Conservation (phyloP, 768 basidiomycete genomes). For the Leccinellum rugosiceps region DNA sequence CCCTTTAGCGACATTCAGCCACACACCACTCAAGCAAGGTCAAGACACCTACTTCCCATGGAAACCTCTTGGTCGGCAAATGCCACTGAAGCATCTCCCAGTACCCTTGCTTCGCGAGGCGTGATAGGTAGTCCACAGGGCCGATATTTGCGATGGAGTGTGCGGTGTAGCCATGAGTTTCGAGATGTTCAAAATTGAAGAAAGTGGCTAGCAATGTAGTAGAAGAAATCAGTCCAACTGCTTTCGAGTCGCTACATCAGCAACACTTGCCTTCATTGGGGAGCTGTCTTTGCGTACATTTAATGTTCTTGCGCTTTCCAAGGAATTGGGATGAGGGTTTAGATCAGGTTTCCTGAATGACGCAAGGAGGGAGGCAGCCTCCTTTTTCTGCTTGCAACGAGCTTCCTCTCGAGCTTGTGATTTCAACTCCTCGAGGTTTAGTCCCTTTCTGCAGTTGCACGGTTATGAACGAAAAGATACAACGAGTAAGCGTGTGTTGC, state of each 20-base stretch:
- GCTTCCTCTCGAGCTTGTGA: slow-evolving; percentile 25
- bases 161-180: slow-evolving; percentile 66
- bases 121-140: slow-evolving; percentile 90
- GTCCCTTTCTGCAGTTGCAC: slow-evolving; percentile 39
- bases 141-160: slow-evolving; percentile 68
- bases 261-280: slow-evolving; percentile 54
- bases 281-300: slow-evolving; percentile 57
- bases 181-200: slow-evolving; percentile 74
- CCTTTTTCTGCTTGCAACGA: slow-evolving; percentile 31
- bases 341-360: slow-evolving; percentile 13
- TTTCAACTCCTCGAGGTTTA: slow-evolving; percentile 38
- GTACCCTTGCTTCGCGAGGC: slow-evolving; percentile 75
- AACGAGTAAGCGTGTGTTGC: slow-evolving; percentile 5
- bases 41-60: slow-evolving; percentile 76
- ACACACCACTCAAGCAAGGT: not conserved
- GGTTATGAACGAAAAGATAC: slow-evolving; percentile 2
- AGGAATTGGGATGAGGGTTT: slow-evolving; percentile 6
- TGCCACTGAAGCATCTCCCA: slow-evolving; percentile 91
- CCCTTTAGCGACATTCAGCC: slow-evolving; percentile 44
- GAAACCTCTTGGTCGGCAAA: slow-evolving; percentile 80
- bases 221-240: not conserved
- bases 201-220: slow-evolving; percentile 59
- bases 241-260: slow-evolving; percentile 7
- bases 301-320: slow-evolving; percentile 3
- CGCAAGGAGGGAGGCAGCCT: slow-evolving; percentile 12